A percentile compares a stretch with the other conserved stretches of the same genome.
phyloP scores from a whole-genome alignment of 208 protist species.

The Acanthamoeba lenticulata region DNA sequence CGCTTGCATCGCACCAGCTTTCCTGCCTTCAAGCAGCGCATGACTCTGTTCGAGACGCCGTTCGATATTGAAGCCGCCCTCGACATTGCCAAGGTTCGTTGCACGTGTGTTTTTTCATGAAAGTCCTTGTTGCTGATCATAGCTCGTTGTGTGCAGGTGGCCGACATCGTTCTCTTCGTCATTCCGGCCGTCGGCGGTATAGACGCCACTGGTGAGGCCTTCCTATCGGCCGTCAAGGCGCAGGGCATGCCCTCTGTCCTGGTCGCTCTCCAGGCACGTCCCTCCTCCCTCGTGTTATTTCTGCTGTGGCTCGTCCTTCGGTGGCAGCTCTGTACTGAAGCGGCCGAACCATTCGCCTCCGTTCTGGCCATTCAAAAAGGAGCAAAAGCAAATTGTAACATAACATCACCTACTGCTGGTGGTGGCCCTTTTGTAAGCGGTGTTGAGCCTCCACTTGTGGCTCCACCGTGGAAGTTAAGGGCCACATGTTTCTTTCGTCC shows the following conservation, averaged over 20 bases:
- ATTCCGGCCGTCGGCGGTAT: slow-evolving; percentile 35
- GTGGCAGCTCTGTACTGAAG: slow-evolving; percentile 42
- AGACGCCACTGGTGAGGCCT: slow-evolving; percentile 39
- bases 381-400: slow-evolving; percentile 11
- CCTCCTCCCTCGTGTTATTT: not conserved
- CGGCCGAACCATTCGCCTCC: not conserved
- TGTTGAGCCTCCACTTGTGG: not conserved
- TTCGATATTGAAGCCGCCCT: slow-evolving; percentile 38
- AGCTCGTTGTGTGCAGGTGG: too few relatives aligned
- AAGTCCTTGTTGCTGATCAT: not conserved
- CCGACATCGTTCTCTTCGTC: slow-evolving; percentile 54
- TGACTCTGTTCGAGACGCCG: slow-evolving; percentile 50
- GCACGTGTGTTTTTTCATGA: not conserved
- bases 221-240: slow-evolving; percentile 54
- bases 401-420: not conserved
- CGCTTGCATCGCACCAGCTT: not conserved
- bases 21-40: slow-evolving; percentile 62
- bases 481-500: not conserved
- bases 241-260: slow-evolving; percentile 65
- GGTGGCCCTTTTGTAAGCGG: slow-evolving; percentile 32
- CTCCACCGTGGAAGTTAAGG: not conserved
- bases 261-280: slow-evolving; percentile 50
- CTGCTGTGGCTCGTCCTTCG: not conserved
- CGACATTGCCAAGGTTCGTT: slow-evolving; percentile 51
- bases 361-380: slow-evolving; percentile 56